A percentile compares a stretch with the other conserved stretches of the same genome.
phyloP scores from a whole-genome alignment of 345 rosid genomes.

The Kandelia obovata region DNA sequence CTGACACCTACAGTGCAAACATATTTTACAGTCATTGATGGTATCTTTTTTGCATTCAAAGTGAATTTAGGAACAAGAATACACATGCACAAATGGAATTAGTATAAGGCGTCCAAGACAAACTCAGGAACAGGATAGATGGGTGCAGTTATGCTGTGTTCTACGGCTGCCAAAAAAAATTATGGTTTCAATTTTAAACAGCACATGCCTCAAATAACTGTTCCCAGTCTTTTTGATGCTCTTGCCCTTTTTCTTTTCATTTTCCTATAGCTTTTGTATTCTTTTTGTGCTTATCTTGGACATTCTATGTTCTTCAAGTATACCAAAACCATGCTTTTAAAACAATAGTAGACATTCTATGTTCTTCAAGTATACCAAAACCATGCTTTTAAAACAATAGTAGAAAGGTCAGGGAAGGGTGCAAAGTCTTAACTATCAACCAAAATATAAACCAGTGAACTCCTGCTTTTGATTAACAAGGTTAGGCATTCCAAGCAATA shows the following conservation, averaged over 20 bases:
- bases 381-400: too few relatives aligned
- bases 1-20: slow-evolving; percentile 67
- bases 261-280: not conserved
- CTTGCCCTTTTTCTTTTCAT: not conserved
- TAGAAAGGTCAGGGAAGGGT: too few relatives aligned
- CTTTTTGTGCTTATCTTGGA: not conserved
- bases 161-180: not conserved
- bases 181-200: not conserved
- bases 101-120: too few relatives aligned
- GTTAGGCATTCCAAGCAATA: not conserved
- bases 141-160: not conserved
- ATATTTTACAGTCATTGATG: not conserved
- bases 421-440: too few relatives aligned
- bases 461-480: not conserved
- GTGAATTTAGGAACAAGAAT: not conserved
- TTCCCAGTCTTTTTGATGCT: not conserved
- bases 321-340: too few relatives aligned
- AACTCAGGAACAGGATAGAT: not conserved
- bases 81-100: too few relatives aligned
- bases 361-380: too few relatives aligned
- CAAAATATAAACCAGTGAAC: not conserved
- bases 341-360: not conserved
- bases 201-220: not conserved
- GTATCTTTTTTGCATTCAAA: not conserved
- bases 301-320: not conserved